Base-by-base conservation (phyloP, 192 early-diverging fungal genomes). In the Phycomyces blakesleeanus region DNA sequence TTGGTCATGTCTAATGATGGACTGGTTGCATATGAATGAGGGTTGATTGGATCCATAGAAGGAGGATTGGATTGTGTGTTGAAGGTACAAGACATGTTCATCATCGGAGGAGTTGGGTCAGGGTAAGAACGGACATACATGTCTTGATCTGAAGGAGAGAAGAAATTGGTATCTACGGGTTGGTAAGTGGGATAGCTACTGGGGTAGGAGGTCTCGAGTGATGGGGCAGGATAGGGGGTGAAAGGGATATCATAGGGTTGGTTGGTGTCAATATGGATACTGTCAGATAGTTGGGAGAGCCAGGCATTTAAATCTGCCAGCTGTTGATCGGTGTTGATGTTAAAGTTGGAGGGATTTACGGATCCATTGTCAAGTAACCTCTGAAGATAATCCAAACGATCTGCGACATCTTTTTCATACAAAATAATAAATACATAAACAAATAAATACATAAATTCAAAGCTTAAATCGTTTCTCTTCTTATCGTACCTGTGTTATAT, bases 381-480 rank as follows among this genome's bases (percentile, higher is more conserved):
- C 29, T 60, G 59, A 11, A 68, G 42, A n/a, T 53, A 55, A 37
- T 68, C 54, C 8, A 68, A 52, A 12, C 51, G 39, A 61, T 55
- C 42, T 5, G 59, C 50, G n/a, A 68, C 51, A 50, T 61, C 66
- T 68, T n/a, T n/a, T n/a, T n/a, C n/a, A n/a, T n/a, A n/a, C n/a
- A n/a, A n/a, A n/a, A n/a, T n/a, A n/a, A n/a, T n/a, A n/a, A n/a
- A n/a, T n/a, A n/a, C n/a, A n/a, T n/a, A n/a, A n/a, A n/a, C n/a
- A n/a, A n/a, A n/a, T n/a, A n/a, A n/a, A n/a, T n/a, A n/a, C n/a
- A n/a, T n/a, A n/a, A n/a, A n/a, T n/a, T n/a, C n/a, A n/a, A n/a
- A n/a, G n/a, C n/a, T n/a, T n/a, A n/a, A n/a, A n/a, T n/a, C n/a
- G n/a, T n/a, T n/a, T n/a, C n/a, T n/a, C 22, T 2, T 24, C 21